A percentile compares a stretch with the other conserved stretches of the same genome.
Conservation (phyloP, 257 asterid species). For the Primulina tabacum region DNA sequence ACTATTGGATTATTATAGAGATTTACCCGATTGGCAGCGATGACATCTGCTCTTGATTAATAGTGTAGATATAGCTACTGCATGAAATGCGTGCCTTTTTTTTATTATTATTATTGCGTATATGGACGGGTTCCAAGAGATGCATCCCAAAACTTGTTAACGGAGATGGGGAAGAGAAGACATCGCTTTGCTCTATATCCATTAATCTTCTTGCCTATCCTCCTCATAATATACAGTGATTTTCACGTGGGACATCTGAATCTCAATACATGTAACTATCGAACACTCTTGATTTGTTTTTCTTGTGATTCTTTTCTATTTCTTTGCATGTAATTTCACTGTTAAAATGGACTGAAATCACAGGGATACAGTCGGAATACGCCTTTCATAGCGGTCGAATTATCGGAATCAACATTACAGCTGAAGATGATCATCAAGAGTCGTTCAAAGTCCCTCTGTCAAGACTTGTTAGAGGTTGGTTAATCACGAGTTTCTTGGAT, state of each 20-base stretch:
- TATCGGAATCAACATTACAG: neutral
- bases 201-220: conserved; percentile 17
- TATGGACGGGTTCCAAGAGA: neutral
- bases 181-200: conserved; percentile 21
- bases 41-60: neutral
- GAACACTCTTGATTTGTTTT: neutral
- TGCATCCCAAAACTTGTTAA: neutral
- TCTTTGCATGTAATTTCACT: neutral
- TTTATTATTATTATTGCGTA: too few species aligned
- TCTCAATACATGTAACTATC: conserved; percentile 21
- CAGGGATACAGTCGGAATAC: neutral
- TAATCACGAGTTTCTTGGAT: neutral
- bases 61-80: neutral
- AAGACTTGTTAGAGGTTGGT: neutral
- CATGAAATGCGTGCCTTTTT: neutral
- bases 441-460: neutral
- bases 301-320: neutral
- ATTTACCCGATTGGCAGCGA: too few species aligned
- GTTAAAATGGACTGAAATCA: neutral
- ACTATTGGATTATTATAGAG: too few species aligned
- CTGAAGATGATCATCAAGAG: neutral
- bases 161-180: conserved; percentile 19
- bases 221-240: conserved; percentile 9
- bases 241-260: conserved; percentile 12
- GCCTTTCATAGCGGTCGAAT: neutral